Evolutionary conservation across 352 stramenopile species (phyloP).

Genomic region (Phytophthora pistaciae): DNA sequence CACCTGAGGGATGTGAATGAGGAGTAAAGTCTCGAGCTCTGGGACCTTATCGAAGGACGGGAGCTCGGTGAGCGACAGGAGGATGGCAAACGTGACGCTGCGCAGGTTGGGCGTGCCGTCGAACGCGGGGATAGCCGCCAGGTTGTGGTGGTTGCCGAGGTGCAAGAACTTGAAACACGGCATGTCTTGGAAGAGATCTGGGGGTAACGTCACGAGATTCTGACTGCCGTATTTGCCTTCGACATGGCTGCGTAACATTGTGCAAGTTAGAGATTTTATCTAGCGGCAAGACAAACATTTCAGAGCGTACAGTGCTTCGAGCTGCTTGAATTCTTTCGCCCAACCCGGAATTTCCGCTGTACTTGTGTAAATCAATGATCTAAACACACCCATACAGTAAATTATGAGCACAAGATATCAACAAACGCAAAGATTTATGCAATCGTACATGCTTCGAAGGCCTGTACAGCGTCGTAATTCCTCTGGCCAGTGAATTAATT

Average conservation of each 20-base stretch:
- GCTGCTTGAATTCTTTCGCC: constrained; percentile 21
- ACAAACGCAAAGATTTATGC: neutral
- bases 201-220: constrained; percentile 23
- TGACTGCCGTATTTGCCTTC: constrained; percentile 35
- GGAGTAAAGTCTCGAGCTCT: constrained; percentile 18
- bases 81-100: constrained; percentile 21
- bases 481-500: constrained; percentile 24
- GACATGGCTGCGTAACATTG: constrained; percentile 16
- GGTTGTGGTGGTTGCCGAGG: constrained; percentile 25
- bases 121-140: constrained; percentile 18
- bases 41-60: constrained; percentile 20
- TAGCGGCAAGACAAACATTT: neutral
- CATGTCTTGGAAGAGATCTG: constrained; percentile 29
- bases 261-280: neutral
- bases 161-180: constrained; percentile 31
- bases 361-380: constrained; percentile 32
- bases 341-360: constrained; percentile 19
- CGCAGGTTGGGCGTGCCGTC: constrained; percentile 27
- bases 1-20: constrained; percentile 24
- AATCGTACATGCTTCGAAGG: constrained; percentile 28
- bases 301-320: constrained; percentile 27
- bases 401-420: neutral
- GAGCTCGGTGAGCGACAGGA: constrained; percentile 23
- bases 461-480: constrained; percentile 25
- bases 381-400: neutral